phyloP scores from a whole-genome alignment of 1,284 basidiomycete species.

The Butyriboletus appendiculatus region DNA sequence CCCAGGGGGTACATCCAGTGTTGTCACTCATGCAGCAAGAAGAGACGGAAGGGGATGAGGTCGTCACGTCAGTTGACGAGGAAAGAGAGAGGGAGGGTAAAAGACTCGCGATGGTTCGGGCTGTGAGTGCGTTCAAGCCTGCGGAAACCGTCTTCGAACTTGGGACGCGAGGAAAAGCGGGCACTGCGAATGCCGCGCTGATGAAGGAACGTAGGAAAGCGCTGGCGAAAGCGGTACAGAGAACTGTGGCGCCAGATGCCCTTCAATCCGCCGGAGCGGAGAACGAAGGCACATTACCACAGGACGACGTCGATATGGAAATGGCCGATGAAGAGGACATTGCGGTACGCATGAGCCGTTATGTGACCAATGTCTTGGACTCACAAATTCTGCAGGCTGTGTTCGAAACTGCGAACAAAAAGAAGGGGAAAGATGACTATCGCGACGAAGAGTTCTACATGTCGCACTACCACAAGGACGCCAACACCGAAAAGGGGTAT shows the following conservation, averaged over 20 bases:
- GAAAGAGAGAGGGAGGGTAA: constrained; percentile 49
- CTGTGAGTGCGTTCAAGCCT: constrained; percentile 84
- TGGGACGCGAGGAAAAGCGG: constrained; percentile 69
- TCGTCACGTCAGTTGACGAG: constrained; percentile 16
- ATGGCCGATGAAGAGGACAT: constrained; percentile 81
- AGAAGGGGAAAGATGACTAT: constrained; percentile 50
- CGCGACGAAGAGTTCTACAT: constrained; percentile 91
- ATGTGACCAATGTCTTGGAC: constrained; percentile 1
- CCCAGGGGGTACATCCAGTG: constrained; percentile 69
- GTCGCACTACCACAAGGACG: constrained; percentile 87
- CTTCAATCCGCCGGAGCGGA: constrained; percentile 40
- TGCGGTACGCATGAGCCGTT: constrained; percentile 47
- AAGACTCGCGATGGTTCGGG: constrained; percentile 69
- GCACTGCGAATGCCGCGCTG: constrained; percentile 63
- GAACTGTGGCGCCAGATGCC: constrained; percentile 42
- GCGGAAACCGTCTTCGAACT: constrained; percentile 93
- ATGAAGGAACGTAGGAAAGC: constrained; percentile 92
- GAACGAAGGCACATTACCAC: constrained; percentile 28
- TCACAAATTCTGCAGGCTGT: constrained; percentile 54
- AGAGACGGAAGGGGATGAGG: constrained; percentile 36
- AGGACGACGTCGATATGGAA: constrained; percentile 46
- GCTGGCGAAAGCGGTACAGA: constrained; percentile 61
- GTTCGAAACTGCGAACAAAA: constrained; percentile 63
- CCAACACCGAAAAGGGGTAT: constrained; percentile 87
- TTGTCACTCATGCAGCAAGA: constrained; percentile 41